A percentile compares a stretch with the other conserved stretches of the same genome.
Evolutionary conservation across 495 filamentous ascomycete genomes (phyloP).

Genomic region (Lasiosphaeria ovina): DNA sequence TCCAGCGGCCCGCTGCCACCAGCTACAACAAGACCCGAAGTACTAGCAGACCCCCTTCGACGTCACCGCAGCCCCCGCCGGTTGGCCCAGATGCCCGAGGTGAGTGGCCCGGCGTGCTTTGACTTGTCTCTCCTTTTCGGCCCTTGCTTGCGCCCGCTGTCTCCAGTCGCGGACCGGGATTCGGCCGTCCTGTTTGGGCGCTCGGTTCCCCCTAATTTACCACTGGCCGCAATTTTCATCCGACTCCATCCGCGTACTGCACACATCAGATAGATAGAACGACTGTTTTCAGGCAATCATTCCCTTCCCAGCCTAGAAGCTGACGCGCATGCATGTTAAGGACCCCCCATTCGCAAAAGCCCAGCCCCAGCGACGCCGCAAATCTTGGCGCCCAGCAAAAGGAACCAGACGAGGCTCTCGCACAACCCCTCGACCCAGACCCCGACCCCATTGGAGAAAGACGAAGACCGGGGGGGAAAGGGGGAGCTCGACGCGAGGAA

Average conservation of each 20-base stretch:
- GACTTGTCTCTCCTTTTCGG: no score
- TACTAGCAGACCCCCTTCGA: not conserved
- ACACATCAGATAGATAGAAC: no score
- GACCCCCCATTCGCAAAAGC: slow-evolving; percentile 5
- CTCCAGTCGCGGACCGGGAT: no score
- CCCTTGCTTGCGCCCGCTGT: no score
- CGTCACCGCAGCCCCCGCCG: no score
- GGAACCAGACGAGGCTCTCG: slow-evolving; percentile 13
- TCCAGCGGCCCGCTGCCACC: not conserved
- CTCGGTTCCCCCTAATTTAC: no score
- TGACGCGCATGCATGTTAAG: slow-evolving; percentile 19
- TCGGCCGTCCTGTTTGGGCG: no score
- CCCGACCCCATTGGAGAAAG: slow-evolving; percentile 13
- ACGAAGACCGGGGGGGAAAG: slow-evolving; percentile 15
- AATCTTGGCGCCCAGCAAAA: slow-evolving; percentile 7
- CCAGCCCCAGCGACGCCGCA: slow-evolving; percentile 16
- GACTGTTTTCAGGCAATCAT: not conserved
- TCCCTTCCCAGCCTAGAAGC: slow-evolving; percentile 1
- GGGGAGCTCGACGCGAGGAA: slow-evolving; percentile 19
- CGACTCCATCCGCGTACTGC: no score
- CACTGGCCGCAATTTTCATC: no score
- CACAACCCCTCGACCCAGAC: slow-evolving; percentile 16
- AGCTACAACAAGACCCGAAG: not conserved
- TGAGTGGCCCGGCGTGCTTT: no score
- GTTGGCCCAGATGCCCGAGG: no score